Evolutionary conservation across 345 rosid species (phyloP), one percentile per base, ranked within the genome.

Genomic region (Balakata baccata): DNA sequence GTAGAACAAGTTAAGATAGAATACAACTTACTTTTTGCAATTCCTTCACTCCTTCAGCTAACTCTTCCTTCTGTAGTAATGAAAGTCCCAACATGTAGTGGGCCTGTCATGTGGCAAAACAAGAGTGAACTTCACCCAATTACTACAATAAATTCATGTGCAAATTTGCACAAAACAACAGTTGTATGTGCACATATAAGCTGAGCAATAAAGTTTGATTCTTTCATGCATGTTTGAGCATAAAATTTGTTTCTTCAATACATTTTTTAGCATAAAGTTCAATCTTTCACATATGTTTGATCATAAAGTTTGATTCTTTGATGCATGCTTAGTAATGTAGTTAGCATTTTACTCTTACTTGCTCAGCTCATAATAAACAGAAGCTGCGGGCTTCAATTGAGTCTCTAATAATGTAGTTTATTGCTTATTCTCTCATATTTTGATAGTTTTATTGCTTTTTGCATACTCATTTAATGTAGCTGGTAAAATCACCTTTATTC

Each of bases 41-140:
- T 77, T 85, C 88, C 74, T 82, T 90, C 74, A 86, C 84, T 66
- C 97, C 98, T 60, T 76, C 85, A 20, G 84, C 29, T 75, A 83
- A 85, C 64, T 87, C 83, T 52, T 74, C 53, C 75, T 49, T 87
- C 80, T 87, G 81, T 47, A 92, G 83, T 79, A 90, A 86, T 18
- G 97, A 88, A 68, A 85, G 94, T 75, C 98, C 98, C 74, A 92
- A 75, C 94, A 89, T 87, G 82, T 92, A 90, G 77, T 89, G 92
- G 54, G 85, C 97, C 98, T 94, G 82, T 69, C 73, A 84, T 39
- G 77, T 23, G 41, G 64, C 16, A 78, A 66, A 77, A 69, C 11
- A 43, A 22, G 13, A 53, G 23, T 25, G 52, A 74, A 73, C 12
- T 34, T 29, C 20, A 57, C 9, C 11, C 59, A 11, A 71, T 67